Percentiles rank a stretch among this genome's conserved stretches.
These are phyloP conservation scores for Fraxinus cuspidata DNA, from an alignment of 257 asterid genomes.

Conservation along the genomic window DNA sequence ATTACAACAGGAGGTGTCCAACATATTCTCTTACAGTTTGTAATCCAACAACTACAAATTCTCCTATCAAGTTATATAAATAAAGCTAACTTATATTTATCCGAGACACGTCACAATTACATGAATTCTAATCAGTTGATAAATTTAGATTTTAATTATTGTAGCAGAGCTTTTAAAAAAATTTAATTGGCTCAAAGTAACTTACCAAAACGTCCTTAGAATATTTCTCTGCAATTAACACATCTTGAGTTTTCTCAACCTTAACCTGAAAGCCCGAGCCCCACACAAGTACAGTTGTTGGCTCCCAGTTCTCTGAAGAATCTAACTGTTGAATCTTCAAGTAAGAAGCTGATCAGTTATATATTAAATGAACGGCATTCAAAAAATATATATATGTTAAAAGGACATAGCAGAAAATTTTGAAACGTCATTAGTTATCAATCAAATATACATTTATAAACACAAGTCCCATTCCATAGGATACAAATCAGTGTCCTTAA, in stretches of 20 bases:
- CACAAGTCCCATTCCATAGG: background rate
- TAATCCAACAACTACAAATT: constrained; percentile 4
- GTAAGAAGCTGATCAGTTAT: constrained; percentile 13
- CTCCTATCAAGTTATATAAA: background rate
- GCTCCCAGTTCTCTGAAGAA: constrained; percentile 89
- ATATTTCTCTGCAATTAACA: constrained; percentile 62
- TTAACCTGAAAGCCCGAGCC: constrained; percentile 78
- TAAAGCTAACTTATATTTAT: background rate
- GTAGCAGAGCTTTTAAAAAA: background rate
- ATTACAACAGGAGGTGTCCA: constrained; percentile 3
- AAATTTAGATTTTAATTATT: background rate
- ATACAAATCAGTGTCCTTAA: background rate
- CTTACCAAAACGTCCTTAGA: constrained; percentile 83
- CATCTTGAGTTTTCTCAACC: constrained; percentile 64
- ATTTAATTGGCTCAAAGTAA: constrained; percentile 13
- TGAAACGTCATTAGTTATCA: background rate
- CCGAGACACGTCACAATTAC: background rate
- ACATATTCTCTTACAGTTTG: background rate
- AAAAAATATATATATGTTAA: background rate
- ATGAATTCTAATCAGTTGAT: constrained; percentile 12
- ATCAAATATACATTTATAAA: constrained; percentile 1
- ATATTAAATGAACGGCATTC: background rate
- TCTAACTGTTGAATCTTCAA: constrained; percentile 53
- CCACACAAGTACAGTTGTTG: constrained; percentile 58
- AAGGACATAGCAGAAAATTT: background rate